Conservation (phyloP, 305 asterid genomes). For the Ilex paraguariensis region DNA sequence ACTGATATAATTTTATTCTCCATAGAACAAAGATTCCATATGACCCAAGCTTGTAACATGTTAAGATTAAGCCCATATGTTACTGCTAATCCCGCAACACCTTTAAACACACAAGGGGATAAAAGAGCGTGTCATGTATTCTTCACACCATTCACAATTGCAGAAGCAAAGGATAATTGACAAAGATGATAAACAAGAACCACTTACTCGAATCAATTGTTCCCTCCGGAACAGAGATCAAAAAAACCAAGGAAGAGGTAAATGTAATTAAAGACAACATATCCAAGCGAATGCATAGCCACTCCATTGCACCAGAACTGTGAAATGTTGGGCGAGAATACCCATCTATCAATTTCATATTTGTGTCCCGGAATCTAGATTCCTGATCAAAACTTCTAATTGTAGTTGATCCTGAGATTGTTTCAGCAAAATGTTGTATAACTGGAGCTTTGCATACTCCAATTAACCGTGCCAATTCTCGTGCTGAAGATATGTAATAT, state of each 20-base stretch:
- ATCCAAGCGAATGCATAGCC: constrained; percentile 1
- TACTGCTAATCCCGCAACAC: too few relatives aligned
- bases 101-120: too few relatives aligned
- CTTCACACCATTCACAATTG: too few relatives aligned
- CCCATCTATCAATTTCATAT: constrained; percentile 1
- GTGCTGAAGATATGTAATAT: constrained; percentile 2
- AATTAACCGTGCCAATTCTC: constrained; percentile 5
- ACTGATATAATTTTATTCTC: constrained; percentile 4
- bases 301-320: background rate
- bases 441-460: constrained; percentile 7
- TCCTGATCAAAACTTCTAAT: constrained; percentile 9
- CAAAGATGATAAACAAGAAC: background rate
- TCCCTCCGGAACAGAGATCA: constrained; percentile 4
- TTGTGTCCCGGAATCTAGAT: background rate
- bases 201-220: background rate
- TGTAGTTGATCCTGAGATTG: constrained; percentile 4
- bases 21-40: background rate
- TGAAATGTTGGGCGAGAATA: constrained; percentile 1
- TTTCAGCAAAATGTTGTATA: constrained; percentile 8
- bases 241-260: background rate
- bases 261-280: background rate
- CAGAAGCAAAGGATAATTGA: too few relatives aligned
- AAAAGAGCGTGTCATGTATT: too few relatives aligned
- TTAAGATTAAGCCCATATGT: too few relatives aligned
- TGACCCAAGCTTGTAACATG: background rate